Evolutionary conservation across 306 rosid genomes (phyloP).

Genomic region (Trifolium subterraneum): DNA sequence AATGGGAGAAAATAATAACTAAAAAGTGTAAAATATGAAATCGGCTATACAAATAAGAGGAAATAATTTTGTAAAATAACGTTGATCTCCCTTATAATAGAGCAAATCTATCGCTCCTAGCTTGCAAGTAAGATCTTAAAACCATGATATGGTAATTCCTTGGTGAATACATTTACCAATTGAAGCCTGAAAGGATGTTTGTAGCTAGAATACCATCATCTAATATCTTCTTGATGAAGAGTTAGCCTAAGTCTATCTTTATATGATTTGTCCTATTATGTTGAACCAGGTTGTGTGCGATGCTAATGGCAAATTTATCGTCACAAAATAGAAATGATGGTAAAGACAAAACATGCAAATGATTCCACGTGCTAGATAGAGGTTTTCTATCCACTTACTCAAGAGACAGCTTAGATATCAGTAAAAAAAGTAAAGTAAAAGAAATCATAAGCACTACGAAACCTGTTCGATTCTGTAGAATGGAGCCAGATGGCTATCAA

Average conservation of each 20-base stretch:
- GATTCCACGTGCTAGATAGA: slow-evolving; percentile 8
- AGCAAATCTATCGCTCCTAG: background rate
- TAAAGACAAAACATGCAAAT: slow-evolving; percentile 28
- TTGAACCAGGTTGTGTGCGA: slow-evolving; percentile 1
- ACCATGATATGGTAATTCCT: background rate
- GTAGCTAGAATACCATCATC: background rate
- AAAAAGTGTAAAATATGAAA: background rate
- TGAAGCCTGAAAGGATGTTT: background rate
- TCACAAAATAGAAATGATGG: background rate
- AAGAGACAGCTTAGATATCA: slow-evolving; percentile 20
- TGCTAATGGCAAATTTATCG: background rate
- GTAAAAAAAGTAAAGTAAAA: slow-evolving; percentile 20
- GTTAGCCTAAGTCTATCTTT: slow-evolving; percentile 3
- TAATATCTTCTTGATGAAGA: slow-evolving; percentile 24
- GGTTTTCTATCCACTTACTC: slow-evolving; percentile 20
- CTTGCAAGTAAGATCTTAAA: slow-evolving; percentile 15
- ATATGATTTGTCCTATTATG: background rate
- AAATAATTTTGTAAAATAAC: background rate
- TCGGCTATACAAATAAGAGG: slow-evolving; percentile 1
- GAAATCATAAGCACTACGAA: slow-evolving; percentile 11
- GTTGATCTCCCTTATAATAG: background rate
- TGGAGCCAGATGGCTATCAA: slow-evolving; percentile 92
- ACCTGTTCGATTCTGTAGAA: slow-evolving; percentile 99
- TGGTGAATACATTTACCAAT: background rate
- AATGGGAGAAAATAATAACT: slow-evolving; percentile 2